Percentiles rank a stretch among this genome's conserved stretches.
These are phyloP conservation scores for Picocystis salinarum DNA, from an alignment of 139 green algal genomes.

Conservation along the genomic window DNA sequence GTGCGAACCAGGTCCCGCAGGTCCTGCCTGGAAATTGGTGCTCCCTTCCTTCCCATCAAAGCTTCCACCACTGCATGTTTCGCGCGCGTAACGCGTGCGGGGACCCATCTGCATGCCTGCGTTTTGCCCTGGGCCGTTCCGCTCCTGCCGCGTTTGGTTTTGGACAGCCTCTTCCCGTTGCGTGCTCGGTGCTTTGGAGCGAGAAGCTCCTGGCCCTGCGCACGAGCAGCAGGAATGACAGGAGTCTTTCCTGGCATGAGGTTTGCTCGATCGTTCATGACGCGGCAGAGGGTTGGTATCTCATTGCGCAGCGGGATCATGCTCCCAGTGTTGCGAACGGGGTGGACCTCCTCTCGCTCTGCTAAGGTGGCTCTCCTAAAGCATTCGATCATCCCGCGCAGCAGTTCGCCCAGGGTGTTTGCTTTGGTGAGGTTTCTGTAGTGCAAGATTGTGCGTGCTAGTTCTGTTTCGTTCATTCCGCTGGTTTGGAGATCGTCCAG, in stretches of 20 bases:
- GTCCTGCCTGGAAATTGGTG: slow-evolving; percentile 16
- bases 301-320: too few species aligned
- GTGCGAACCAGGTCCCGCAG: slow-evolving; percentile 14
- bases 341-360: too few species aligned
- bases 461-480: slow-evolving; percentile 7
- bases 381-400: slow-evolving; percentile 26
- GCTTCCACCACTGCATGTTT: slow-evolving; percentile 10
- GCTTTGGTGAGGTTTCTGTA: slow-evolving; percentile 33
- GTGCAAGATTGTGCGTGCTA: slow-evolving; percentile 15
- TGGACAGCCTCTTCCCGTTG: neutral
- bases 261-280: too few species aligned
- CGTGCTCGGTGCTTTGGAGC: slow-evolving; percentile 1
- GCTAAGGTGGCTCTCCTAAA: slow-evolving; percentile 23
- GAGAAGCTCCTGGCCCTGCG: neutral
- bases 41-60: neutral
- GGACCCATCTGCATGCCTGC: slow-evolving; percentile 6
- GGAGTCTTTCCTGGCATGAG: too few species aligned
- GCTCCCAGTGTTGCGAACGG: too few species aligned
- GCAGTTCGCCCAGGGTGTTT: slow-evolving; percentile 12
- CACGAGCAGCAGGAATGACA: neutral
- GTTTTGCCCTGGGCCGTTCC: too few species aligned
- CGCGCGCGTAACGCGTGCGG: slow-evolving; percentile 5
- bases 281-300: too few species aligned
- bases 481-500: neutral
- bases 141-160: too few species aligned